phyloP scores from a whole-genome alignment of 164 flowering plant genomes.

The Liriodendron chinense region DNA sequence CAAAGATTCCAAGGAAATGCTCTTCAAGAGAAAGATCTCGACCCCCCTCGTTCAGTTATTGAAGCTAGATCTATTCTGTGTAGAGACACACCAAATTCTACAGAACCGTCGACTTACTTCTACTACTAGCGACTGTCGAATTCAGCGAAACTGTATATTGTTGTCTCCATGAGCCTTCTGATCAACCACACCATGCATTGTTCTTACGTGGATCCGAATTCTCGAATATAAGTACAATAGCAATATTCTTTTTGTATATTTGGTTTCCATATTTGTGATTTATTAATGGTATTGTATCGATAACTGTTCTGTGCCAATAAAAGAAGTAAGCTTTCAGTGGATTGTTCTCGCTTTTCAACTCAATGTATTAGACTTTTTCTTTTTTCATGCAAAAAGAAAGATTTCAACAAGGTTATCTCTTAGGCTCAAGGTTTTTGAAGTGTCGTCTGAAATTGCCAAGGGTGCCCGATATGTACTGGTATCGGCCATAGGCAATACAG shows the following conservation, averaged over 20 bases:
- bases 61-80: slow-evolving; percentile 94
- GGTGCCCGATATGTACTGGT: too few species aligned
- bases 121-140: slow-evolving; percentile 8
- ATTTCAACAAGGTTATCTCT: too few species aligned
- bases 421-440: too few species aligned
- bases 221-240: neutral
- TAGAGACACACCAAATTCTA: slow-evolving; percentile 44
- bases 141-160: neutral
- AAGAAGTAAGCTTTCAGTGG: neutral
- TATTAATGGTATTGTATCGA: neutral
- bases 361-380: too few species aligned
- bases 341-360: too few species aligned
- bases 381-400: too few species aligned
- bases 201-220: too few species aligned
- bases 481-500: too few species aligned
- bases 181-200: neutral
- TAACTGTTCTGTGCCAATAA: neutral
- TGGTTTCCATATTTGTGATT: neutral
- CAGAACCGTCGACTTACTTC: slow-evolving; percentile 30
- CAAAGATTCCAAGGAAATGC: slow-evolving; percentile 85
- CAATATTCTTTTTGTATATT: slow-evolving; percentile 1
- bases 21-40: slow-evolving; percentile 75
- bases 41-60: slow-evolving; percentile 77
- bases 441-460: too few species aligned
- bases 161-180: neutral